Evolutionary conservation across 2,329 filamentous ascomycete genomes (phyloP), one percentile per base, ranked within the genome.

Genomic region (Neofusicoccum kwambonambiense): DNA sequence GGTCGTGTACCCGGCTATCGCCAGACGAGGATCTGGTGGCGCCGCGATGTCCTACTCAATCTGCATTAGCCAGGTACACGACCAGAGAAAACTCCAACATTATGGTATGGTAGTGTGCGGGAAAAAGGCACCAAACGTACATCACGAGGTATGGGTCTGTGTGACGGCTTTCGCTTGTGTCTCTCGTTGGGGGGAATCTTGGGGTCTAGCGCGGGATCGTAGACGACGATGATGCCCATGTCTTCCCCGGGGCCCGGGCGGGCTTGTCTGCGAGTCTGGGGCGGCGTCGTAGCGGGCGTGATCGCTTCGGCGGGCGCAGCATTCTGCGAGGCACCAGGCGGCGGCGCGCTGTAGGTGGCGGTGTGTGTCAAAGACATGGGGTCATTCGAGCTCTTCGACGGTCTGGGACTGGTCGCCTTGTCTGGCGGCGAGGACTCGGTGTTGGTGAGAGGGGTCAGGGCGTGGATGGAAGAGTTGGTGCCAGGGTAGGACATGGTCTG

Each of bases 11-110:
- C 87, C 86, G 66, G 81, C 78, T 73, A 89, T 86, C 47, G 81
- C 87, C 67, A 96, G 83, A 72, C 95, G 91, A 69, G 95, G 95
- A 78, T 99, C 95, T 70, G 87, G 81, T 74, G 90, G 87, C 78
- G 87, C 87, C 82, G 86, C 86, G 56, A 44, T 39, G 27, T 61
- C 63, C 63, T 65, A 65, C 45, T 52, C 63, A 65, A 50, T 58
- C 47, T 52, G 63, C 63, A 61, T 65, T 65, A 65, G 63, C 63
- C 63, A 65, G 63, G 63, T 65, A 65, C 63, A 65, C 63, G 63
- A 65, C 63, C 63, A 61, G 63, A 65, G 27, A 52, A 60, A 52
- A 51, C 56, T 49, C 62, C 54, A 58, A 65, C 35, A 52, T 65
- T 60, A 64, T 64, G 52, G 54, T 65, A 65, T 65, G 45, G 19